Percentiles rank a stretch among this genome's conserved stretches.
Conservation (phyloP, 2,329 filamentous ascomycete genomes). For the Leptographium radiaticola region DNA sequence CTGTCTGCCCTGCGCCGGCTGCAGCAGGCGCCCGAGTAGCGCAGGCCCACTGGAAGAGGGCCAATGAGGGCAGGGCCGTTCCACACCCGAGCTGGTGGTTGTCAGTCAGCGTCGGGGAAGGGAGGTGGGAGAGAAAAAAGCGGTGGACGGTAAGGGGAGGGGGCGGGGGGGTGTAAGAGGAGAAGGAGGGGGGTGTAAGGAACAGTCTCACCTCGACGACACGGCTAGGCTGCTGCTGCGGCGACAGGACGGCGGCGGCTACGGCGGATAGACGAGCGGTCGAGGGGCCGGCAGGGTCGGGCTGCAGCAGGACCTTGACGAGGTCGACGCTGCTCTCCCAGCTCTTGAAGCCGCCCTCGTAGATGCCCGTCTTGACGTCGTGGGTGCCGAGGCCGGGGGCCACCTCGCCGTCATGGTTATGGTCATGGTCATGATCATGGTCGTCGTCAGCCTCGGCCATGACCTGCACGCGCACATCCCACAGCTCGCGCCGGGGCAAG, state of each 20-base stretch:
- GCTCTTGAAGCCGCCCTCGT: slow-evolving; percentile 80
- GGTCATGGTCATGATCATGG: slow-evolving; percentile 31
- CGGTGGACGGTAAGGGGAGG: not conserved
- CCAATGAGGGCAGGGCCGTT: slow-evolving; percentile 59
- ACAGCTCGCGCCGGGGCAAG: slow-evolving; percentile 64
- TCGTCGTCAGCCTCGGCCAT: slow-evolving; percentile 59
- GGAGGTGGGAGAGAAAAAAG: slow-evolving; percentile 14
- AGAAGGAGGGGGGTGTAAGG: too few species aligned
- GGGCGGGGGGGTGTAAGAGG: not conserved
- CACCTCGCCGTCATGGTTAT: slow-evolving; percentile 21
- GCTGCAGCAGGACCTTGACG: slow-evolving; percentile 48
- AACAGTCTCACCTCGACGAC: slow-evolving; percentile 38
- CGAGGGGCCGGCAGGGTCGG: slow-evolving; percentile 20
- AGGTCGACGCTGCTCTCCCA: slow-evolving; percentile 80
- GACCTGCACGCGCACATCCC: slow-evolving; percentile 69
- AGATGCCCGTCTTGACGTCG: slow-evolving; percentile 69
- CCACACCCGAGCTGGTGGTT: slow-evolving; percentile 59
- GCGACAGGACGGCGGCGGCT: slow-evolving; percentile 8
- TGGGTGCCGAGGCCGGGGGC: slow-evolving; percentile 46
- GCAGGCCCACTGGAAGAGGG: slow-evolving; percentile 51
- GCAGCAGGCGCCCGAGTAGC: slow-evolving; percentile 2
- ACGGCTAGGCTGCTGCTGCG: slow-evolving; percentile 22
- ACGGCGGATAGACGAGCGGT: slow-evolving; percentile 7
- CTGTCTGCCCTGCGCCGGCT: slow-evolving; percentile 7
- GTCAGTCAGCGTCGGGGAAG: not conserved